Evolutionary conservation across 1,284 basidiomycete species (phyloP), one percentile per base, ranked within the genome.

Genomic region (Cutaneotrichosporon sp.): DNA sequence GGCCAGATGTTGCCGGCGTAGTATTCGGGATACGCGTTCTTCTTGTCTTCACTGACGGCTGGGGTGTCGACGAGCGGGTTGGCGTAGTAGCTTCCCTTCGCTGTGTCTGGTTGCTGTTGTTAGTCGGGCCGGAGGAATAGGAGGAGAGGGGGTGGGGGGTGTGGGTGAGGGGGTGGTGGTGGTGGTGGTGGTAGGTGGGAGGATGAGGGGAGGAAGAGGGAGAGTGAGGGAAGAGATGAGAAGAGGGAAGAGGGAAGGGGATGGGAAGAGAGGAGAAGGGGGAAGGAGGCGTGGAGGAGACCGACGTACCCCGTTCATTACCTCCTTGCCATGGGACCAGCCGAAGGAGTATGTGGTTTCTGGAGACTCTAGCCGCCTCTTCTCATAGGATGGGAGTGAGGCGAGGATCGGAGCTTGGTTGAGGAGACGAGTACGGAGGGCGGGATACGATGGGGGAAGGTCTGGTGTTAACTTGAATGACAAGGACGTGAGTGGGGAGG

Each of bases 241-340:
- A 26, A 26, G 26, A 3, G 26, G 26, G 26, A 26, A 26, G 26
- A 26, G 26, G 26, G 26, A 3, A 3, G 26, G 1, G 26, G 26
- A 26, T n/a, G 26, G 26, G 26, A 26, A 26, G 26, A 26, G 26
- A 26, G 26, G 26, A 26, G 26, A 26, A 26, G 26, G 1, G 26
- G 26, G 26, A 26, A 26, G 26, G 26, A 26, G 26, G 26, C 26
- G 26, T 26, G 26, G 26, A 26, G 26, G 26, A 26, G 26, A 26
- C 21, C 13, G 31, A 49, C 79, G 70, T 70, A 89, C 90, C 85
- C 92, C 92, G 72, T 96, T 96, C 92, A 96, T 96, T 47, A 94
- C 87, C 84, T 97, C 93, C 84, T 95, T 95, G 60, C 93, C 93
- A 79, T 93, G 90, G 50, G 89, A 91, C 93, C 93, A 97, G 22